Evolutionary conservation across 108 stramenopile genomes (phyloP), one percentile per base, ranked within the genome.

Genomic region (Nitzschia palea): DNA sequence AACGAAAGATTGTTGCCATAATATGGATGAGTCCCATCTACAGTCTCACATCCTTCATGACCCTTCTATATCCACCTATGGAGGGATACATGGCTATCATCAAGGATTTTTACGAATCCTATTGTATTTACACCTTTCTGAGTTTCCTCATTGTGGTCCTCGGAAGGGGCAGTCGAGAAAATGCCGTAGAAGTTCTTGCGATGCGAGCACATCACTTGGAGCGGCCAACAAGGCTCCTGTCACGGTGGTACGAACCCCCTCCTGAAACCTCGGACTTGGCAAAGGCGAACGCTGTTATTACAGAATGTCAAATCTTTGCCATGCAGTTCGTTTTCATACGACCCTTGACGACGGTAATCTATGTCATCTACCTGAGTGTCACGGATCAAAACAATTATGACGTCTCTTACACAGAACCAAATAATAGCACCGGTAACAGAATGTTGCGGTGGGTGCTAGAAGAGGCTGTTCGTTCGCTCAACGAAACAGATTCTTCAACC

Each of bases 21-120:
- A 40, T 96, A n/a, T 96, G 91, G 91, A 94, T 96, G 91, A 80
- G 80, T 26, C 95, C 95, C 9, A 87, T 96, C 17, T 96, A 96
- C 78, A 57, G 77, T 28, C 70, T 87, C 0, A 85, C 90, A n/a
- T 74, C 81, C 26, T 91, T 87, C 77, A 50, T 91, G 30, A 80
- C 71, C 37, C 69, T 96, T 3, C 20, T 93, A 5, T 80, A 84
- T 55, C 85, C 88, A 4, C 35, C 53, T 10, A 34, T 79, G 8
- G 84, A 86, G 35, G 86, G 75, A 10, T 89, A 83, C 36, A 76
- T 96, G 37, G 73, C 74, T 3, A 79, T 93, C 23, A 68, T 93
- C 59, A 77, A 84, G 55, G 94, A 95, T 40, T 87, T 89, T 65
- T 91, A 91, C 68, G 80, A 77, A 68, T 60, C 83, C 34, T 93